phyloP scores from a whole-genome alignment of 2,329 filamentous ascomycete genomes.

The Phialemoniopsis sp. region DNA sequence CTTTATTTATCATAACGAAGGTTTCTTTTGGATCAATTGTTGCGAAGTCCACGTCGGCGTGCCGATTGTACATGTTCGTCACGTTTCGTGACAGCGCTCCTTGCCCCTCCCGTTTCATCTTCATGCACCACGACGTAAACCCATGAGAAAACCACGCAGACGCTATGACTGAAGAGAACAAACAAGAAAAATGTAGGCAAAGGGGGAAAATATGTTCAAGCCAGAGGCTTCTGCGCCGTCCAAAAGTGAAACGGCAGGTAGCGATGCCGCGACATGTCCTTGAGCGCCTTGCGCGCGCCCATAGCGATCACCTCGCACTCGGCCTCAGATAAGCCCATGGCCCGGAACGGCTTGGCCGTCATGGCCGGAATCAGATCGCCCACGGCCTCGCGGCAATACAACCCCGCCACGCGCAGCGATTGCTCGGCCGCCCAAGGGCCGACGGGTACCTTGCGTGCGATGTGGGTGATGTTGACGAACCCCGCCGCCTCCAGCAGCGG shows the following conservation, averaged over 20 bases:
- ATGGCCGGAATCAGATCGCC: background rate
- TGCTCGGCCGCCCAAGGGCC: slow-evolving; percentile 36
- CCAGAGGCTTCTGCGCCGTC: background rate
- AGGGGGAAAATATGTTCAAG: too few species aligned
- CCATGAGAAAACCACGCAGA: too few species aligned
- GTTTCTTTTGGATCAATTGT: too few species aligned
- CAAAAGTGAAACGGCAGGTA: slow-evolving; percentile 1
- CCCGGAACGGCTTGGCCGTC: background rate
- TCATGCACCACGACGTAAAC: too few species aligned
- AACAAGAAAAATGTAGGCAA: too few species aligned
- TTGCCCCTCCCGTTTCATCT: too few species aligned
- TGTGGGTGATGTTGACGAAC: slow-evolving; percentile 32
- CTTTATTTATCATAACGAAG: too few species aligned
- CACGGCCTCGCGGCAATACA: slow-evolving; percentile 1
- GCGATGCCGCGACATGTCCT: background rate
- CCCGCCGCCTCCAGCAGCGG: slow-evolving; percentile 30
- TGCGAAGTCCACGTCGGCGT: too few species aligned
- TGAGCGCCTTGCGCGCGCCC: background rate
- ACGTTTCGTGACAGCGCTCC: too few species aligned
- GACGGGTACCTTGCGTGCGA: slow-evolving; percentile 37
- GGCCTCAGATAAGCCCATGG: background rate
- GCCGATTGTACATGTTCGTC: too few species aligned
- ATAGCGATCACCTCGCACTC: background rate
- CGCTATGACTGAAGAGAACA: too few species aligned
- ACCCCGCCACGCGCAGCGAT: slow-evolving; percentile 17